Conservation (phyloP, 345 rosid species). For the Erysimum cheiranthoides region DNA sequence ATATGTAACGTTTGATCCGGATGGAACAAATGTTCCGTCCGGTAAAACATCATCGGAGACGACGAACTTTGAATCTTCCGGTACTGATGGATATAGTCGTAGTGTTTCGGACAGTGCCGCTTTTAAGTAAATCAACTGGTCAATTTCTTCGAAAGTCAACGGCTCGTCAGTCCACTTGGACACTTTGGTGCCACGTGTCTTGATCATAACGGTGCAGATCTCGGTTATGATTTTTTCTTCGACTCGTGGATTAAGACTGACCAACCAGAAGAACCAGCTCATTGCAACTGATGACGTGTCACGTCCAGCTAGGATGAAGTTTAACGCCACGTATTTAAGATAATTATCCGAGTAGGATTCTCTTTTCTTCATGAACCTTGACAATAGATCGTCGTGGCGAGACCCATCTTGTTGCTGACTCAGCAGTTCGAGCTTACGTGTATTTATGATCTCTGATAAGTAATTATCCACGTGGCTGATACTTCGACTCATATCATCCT, state of each 20-base stretch:
- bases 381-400: conserved; percentile 69
- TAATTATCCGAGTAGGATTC: conserved; percentile 68
- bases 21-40: conserved; percentile 66
- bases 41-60: conserved; percentile 66
- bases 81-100: conserved; percentile 77
- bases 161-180: conserved; percentile 62
- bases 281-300: conserved; percentile 81
- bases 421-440: conserved; percentile 63
- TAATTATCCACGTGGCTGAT: conserved; percentile 57
- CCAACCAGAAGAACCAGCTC: conserved; percentile 79
- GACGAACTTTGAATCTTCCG: conserved; percentile 74
- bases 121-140: conserved; percentile 65
- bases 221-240: conserved; percentile 69
- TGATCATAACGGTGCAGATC: conserved; percentile 59
- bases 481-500: conserved; percentile 63
- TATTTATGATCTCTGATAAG: conserved; percentile 61
- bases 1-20: conserved; percentile 69
- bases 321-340: conserved; percentile 70
- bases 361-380: conserved; percentile 76
- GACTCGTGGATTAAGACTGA: conserved; percentile 55
- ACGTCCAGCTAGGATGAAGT: conserved; percentile 86
- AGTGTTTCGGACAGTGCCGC: conserved; percentile 79
- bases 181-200: conserved; percentile 58
- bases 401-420: conserved; percentile 48
- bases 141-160: conserved; percentile 64